Base-by-base conservation (phyloP, 768 basidiomycete species). In the Podaxis mareebaensis region DNA sequence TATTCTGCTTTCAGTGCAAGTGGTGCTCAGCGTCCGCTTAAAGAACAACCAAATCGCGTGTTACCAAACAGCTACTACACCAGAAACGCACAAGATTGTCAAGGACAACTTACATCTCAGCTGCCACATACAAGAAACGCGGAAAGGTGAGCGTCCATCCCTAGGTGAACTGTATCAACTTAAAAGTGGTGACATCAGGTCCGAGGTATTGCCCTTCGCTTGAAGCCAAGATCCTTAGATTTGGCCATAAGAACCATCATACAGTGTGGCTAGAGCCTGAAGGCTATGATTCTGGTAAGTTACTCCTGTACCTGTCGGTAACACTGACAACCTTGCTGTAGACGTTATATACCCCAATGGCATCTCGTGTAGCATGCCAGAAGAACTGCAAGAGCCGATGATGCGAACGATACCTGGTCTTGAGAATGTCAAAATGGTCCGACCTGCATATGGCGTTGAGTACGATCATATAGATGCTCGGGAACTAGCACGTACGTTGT, bases 161-260 rank as follows among this genome's bases (percentile, higher is more conserved):
- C 2, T 33, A 0, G 1, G 28, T 55, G 13, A 0, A 3, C 0
- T 24, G 11, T 0, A 28, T 24, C 33, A 20, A 46, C 42, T 61
- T 10, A 33, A 49, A 7, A 33, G 49, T 33, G 42, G 26, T 28
- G 3, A 4, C 2, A 42, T 22, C 60, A 93, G 93, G 94, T 1
- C 95, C 95, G 4, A 84, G 95, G 20, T 96, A 96, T 73, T 96
- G 95, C 66, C 95, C 95, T 5, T 94, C 92, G 0, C 80, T 96
- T 0, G 95, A 96, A 73, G 86, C 92, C 10, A 96, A 96, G 72
- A 85, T 96, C 8, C 78, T 87, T 42, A 85, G 93, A 12, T 96
- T 96, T 71, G 83, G 83, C 3, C 76, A 90, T 64, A 93, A 91
- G 73, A 75, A 78, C 5, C 75, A 76, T 4, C 95, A 96, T 69